Base-by-base conservation (phyloP, 768 basidiomycete genomes). In the Lepiota venenata region DNA sequence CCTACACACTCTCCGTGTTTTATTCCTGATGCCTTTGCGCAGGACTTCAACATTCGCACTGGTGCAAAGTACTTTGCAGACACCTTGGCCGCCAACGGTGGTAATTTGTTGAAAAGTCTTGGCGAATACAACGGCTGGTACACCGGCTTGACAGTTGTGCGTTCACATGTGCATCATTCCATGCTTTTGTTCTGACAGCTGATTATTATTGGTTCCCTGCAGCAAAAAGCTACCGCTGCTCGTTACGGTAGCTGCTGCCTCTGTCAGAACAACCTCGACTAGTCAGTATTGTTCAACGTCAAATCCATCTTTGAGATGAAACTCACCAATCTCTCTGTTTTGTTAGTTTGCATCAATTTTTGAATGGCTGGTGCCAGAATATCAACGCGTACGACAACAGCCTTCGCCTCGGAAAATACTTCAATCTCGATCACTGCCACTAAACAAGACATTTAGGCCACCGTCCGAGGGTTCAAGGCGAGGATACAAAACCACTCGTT, bases 231-330 rank as follows among this genome's bases (percentile, higher is more conserved):
- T 16, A 87, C 83, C 50, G 79, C 80, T 55, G 84, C 85, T 41
- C 77, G 72, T 10, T 48, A 71, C 46, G 69, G 74, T 1, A 32
- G 62, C 45, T 88, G 87, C 72, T 88, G 85, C 69, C 70, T 66
- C 42, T 86, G 86, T 67, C 91, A 92, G 74, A 85, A 91, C 65
- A 93, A 93, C 72, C 74, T 91, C 45, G 92, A 93, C 71, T 94
- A 94, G 88, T 87, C 63, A 61, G 86, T 74, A 29, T 35, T 9
- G 12, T 47, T 21, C 16, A 8, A 12, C 9, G 12, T 47, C 36
- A 11, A 8, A 16, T 22, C 11, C 7, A 50, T 50, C 32, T 49
- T 49, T 50, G 15, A 39, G 25, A 18, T 29, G 8, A 53, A n/a
- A 12, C 1, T 29, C 50, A 42, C 25, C 7, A 12, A 47, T 27